Percentiles rank a stretch among this genome's conserved stretches.
These are phyloP conservation scores for Candida sanyiensis DNA, from an alignment of 805 yeast genomes.

Conservation along the genomic window DNA sequence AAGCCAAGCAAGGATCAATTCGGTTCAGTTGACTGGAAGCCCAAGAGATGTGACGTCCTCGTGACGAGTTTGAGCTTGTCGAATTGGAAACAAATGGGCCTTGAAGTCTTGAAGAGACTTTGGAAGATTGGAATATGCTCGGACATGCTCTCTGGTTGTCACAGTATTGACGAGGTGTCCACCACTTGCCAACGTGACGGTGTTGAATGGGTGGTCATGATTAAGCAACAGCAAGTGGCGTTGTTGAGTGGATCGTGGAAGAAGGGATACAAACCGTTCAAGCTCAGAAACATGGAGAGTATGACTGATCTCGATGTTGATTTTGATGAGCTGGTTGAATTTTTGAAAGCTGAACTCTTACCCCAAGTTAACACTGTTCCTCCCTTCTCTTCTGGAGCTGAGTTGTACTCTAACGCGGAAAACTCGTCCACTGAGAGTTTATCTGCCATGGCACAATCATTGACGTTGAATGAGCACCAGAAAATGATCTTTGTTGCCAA, in stretches of 20 bases:
- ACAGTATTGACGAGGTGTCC: slow-evolving; percentile 57
- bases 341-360: slow-evolving; percentile 31
- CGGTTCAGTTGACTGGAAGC: slow-evolving; percentile 42
- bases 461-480: slow-evolving; percentile 37
- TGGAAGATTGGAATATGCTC: slow-evolving; percentile 82
- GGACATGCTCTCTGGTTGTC: slow-evolving; percentile 50
- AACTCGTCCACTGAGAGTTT: slow-evolving; percentile 21
- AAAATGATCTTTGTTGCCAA: slow-evolving; percentile 66
- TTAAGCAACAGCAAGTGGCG: slow-evolving; percentile 52
- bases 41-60: slow-evolving; percentile 74
- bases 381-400: slow-evolving; percentile 15
- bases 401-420: slow-evolving; percentile 19
- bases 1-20: slow-evolving; percentile 28
- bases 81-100: slow-evolving; percentile 53
- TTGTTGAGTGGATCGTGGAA: slow-evolving; percentile 26
- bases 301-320: slow-evolving; percentile 69
- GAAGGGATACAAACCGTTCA: slow-evolving; percentile 67
- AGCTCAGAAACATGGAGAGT: slow-evolving; percentile 57
- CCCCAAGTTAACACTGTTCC: slow-evolving; percentile 5
- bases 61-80: slow-evolving; percentile 62
- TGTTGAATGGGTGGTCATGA: slow-evolving; percentile 68
- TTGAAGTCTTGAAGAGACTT: slow-evolving; percentile 52
- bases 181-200: slow-evolving; percentile 63
- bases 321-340: slow-evolving; percentile 53
- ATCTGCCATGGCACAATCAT: slow-evolving; percentile 21